These are phyloP conservation scores for Rhodomyrtus psidioides DNA, from an alignment of 441 rosid species.

Conservation along the genomic window DNA sequence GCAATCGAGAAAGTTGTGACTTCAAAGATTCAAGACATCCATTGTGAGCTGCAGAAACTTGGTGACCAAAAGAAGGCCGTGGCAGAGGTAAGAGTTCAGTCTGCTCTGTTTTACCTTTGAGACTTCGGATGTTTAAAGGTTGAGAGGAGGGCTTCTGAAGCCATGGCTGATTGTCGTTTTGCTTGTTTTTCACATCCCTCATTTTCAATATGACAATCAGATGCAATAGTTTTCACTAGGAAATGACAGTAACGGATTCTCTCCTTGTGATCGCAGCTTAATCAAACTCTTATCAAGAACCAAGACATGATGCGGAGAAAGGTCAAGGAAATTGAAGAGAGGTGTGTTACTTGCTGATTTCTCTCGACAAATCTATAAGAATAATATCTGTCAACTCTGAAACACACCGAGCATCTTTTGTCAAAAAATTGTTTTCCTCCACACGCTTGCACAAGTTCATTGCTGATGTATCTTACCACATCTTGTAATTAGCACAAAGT, in stretches of 20 bases:
- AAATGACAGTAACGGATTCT: not conserved
- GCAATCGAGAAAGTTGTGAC: slow-evolving; percentile 61
- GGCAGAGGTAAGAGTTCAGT: slow-evolving; percentile 39
- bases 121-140: not conserved
- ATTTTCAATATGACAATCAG: not conserved
- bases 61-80: slow-evolving; percentile 55
- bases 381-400: not conserved
- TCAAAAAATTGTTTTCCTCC: too few relatives aligned
- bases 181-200: not conserved
- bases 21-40: slow-evolving; percentile 59
- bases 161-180: not conserved
- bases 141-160: not conserved
- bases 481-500: not conserved
- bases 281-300: slow-evolving; percentile 60
- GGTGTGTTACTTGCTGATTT: slow-evolving; percentile 20
- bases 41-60: slow-evolving; percentile 47
- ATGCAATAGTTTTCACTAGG: not conserved
- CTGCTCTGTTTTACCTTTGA: not conserved
- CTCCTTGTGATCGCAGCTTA: slow-evolving; percentile 28
- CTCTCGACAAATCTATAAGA: not conserved
- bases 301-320: slow-evolving; percentile 55
- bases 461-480: not conserved
- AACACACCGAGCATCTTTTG: too few relatives aligned
- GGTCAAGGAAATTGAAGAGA: slow-evolving; percentile 71
- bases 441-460: too few relatives aligned